These are phyloP conservation scores for Astraeus odoratus DNA, from an alignment of 768 basidiomycete genomes.

Conservation along the genomic window DNA sequence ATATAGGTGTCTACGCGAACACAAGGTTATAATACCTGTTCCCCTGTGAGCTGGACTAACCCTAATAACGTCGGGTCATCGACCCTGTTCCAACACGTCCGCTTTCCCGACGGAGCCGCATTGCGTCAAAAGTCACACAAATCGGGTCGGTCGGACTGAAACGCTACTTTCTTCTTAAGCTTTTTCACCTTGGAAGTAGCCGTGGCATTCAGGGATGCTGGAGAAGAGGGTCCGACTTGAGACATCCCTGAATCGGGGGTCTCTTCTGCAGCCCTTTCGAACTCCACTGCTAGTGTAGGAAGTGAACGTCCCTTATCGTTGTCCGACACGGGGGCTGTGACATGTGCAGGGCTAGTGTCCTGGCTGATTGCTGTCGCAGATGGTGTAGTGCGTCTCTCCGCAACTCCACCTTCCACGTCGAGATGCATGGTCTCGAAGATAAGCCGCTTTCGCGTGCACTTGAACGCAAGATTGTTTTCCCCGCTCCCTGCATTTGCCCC, in stretches of 20 bases:
- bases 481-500: slow-evolving; percentile 56
- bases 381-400: slow-evolving; percentile 63
- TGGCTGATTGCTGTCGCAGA: slow-evolving; percentile 20
- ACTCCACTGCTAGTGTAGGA: slow-evolving; percentile 38
- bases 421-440: slow-evolving; percentile 90
- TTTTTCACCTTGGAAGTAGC: slow-evolving; percentile 34
- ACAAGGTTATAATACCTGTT: too few relatives aligned
- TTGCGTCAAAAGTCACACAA: slow-evolving; percentile 61
- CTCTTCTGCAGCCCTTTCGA: slow-evolving; percentile 29
- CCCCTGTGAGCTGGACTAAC: background rate
- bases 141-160: slow-evolving; percentile 60
- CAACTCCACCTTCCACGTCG: slow-evolving; percentile 78
- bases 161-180: slow-evolving; percentile 61
- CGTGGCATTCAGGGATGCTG: slow-evolving; percentile 3
- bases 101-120: background rate
- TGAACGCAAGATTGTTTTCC: slow-evolving; percentile 96
- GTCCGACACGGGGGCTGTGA: slow-evolving; percentile 6
- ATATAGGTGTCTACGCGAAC: too few relatives aligned
- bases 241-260: slow-evolving; percentile 2
- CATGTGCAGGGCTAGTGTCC: slow-evolving; percentile 18
- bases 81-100: background rate
- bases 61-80: background rate
- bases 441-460: slow-evolving; percentile 80
- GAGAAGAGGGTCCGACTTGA: slow-evolving; percentile 6
- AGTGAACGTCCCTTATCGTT: slow-evolving; percentile 13